phyloP scores from a whole-genome alignment of 2,329 filamentous ascomycete genomes.

The Rutstroemia sydowiana region DNA sequence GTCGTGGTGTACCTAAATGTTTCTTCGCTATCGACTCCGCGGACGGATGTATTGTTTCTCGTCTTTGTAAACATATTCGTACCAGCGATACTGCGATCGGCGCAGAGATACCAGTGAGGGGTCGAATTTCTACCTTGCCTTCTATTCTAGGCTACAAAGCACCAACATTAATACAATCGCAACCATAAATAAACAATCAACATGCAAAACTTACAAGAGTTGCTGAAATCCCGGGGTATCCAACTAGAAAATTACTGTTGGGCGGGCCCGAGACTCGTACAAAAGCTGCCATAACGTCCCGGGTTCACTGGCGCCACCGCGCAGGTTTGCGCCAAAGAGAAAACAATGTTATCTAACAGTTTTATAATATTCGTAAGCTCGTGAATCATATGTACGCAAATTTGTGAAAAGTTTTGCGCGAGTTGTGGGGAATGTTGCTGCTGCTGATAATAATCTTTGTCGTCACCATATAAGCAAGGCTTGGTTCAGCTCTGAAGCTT shows the following conservation, averaged over 20 bases:
- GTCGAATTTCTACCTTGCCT: slow-evolving; percentile 94
- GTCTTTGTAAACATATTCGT: slow-evolving; percentile 84
- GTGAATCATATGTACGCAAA: slow-evolving; percentile 15
- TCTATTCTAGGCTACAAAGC: slow-evolving; percentile 83
- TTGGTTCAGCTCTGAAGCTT: slow-evolving; percentile 16
- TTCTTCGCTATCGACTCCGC: slow-evolving; percentile 92
- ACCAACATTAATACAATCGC: slow-evolving; percentile 12
- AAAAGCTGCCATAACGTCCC: slow-evolving; percentile 59
- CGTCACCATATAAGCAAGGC: slow-evolving; percentile 26
- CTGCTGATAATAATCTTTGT: slow-evolving; percentile 14
- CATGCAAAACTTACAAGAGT: slow-evolving; percentile 91
- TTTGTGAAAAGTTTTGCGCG: slow-evolving; percentile 5
- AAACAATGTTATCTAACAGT: slow-evolving; percentile 19
- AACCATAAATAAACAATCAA: no score
- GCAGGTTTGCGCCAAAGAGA: slow-evolving; percentile 24
- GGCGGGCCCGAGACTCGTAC: slow-evolving; percentile 96
- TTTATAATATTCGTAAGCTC: background rate
- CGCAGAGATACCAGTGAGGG: slow-evolving; percentile 74
- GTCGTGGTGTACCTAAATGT: slow-evolving; percentile 79
- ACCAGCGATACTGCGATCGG: slow-evolving; percentile 89
- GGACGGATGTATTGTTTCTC: slow-evolving; percentile 93
- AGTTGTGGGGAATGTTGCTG: slow-evolving; percentile 7
- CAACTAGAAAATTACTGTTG: slow-evolving; percentile 93
- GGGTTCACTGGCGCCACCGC: slow-evolving; percentile 28
- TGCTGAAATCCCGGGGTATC: slow-evolving; percentile 95